A percentile compares a stretch with the other conserved stretches of the same genome.
Evolutionary conservation across 352 stramenopile genomes (phyloP).

Genomic region (Blastocystis sp.): DNA sequence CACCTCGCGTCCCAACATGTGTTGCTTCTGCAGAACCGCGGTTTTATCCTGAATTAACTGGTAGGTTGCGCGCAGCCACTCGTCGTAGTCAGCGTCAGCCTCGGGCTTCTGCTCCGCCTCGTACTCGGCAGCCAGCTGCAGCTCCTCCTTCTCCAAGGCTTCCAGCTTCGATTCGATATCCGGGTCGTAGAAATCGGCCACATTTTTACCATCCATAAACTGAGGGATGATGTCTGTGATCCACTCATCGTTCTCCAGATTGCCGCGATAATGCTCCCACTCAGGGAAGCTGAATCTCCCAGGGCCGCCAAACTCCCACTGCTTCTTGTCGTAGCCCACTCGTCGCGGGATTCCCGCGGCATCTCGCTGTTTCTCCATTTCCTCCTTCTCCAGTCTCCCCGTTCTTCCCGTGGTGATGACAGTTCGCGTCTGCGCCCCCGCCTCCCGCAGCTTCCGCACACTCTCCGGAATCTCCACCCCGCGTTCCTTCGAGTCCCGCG

Average conservation of each 20-base stretch:
- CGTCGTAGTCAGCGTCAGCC: slow-evolving; percentile 12
- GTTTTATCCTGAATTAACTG: slow-evolving; percentile 3
- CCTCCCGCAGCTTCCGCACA: slow-evolving; percentile 76
- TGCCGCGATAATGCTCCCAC: slow-evolving; percentile 86
- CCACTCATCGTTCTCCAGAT: slow-evolving; percentile 89
- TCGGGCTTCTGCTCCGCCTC: slow-evolving; percentile 19
- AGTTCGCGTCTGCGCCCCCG: slow-evolving; percentile 39
- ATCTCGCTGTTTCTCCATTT: slow-evolving; percentile 50
- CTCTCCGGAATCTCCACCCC: slow-evolving; percentile 84
- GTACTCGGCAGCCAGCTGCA: not conserved
- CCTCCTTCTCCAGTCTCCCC: slow-evolving; percentile 48
- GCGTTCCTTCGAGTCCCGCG: slow-evolving; percentile 80
- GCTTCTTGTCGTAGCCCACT: slow-evolving; percentile 76
- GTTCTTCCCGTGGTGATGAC: not conserved
- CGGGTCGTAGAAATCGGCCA: slow-evolving; percentile 95
- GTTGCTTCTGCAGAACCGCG: not conserved
- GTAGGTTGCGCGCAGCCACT: slow-evolving; percentile 15
- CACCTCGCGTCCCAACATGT: not conserved
- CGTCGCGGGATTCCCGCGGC: slow-evolving; percentile 57
- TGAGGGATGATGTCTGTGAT: slow-evolving; percentile 92
- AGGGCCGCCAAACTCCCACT: slow-evolving; percentile 88
- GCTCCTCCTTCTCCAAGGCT: not conserved
- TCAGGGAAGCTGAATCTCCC: slow-evolving; percentile 95
- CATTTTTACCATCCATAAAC: slow-evolving; percentile 99
- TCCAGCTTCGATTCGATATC: slow-evolving; percentile 91